phyloP scores from a whole-genome alignment of 345 rosid species.

The Litchi chinensis region DNA sequence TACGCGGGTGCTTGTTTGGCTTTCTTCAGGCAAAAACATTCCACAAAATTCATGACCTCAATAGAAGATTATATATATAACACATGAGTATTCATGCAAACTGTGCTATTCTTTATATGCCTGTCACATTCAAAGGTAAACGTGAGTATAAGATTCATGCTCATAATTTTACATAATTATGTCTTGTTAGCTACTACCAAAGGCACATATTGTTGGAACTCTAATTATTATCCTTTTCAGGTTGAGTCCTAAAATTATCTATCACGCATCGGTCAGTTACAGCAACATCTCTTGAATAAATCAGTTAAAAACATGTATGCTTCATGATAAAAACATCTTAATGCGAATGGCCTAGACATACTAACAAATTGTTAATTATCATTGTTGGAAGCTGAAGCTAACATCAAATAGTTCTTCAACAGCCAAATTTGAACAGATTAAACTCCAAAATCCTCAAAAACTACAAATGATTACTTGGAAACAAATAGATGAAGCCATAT shows the following conservation, averaged over 20 bases:
- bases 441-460: neutral
- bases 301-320: neutral
- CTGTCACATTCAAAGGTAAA: conserved; percentile 18
- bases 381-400: neutral
- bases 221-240: neutral
- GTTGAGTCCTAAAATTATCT: neutral
- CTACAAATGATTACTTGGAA: neutral
- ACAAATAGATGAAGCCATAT: neutral
- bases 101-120: neutral
- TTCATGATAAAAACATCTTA: neutral
- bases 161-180: neutral
- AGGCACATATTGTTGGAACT: neutral
- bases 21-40: conserved; percentile 54
- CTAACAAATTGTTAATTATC: neutral
- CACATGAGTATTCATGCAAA: neutral
- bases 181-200: neutral
- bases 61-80: neutral
- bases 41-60: conserved; percentile 40
- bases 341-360: neutral
- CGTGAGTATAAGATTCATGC: neutral
- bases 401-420: neutral
- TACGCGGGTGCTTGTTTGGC: conserved; percentile 32
- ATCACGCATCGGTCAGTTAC: neutral
- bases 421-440: neutral
- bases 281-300: neutral